Conservation (phyloP, 768 basidiomycete genomes). For the Tulasnella sp. region DNA sequence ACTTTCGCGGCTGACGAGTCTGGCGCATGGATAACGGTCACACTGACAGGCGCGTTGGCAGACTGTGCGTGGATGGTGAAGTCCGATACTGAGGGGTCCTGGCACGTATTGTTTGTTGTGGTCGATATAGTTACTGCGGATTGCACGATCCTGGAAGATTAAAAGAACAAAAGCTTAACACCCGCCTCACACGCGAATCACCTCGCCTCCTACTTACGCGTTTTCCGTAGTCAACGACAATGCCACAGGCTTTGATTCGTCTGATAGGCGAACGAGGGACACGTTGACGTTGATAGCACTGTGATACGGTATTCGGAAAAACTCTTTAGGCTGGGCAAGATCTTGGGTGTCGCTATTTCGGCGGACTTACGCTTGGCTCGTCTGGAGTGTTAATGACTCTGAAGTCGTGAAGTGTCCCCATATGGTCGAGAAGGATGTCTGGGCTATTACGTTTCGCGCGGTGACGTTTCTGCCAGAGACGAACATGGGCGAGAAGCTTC, state of each 20-base stretch:
- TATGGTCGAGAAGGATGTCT: conserved; percentile 8
- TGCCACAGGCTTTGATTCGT: not conserved
- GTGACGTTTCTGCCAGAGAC: conserved; percentile 7
- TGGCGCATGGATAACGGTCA: not conserved
- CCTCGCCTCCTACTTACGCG: not conserved
- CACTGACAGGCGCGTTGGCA: conserved; percentile 1
- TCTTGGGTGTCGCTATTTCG: not conserved
- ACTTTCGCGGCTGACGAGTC: not conserved
- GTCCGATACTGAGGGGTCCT: not conserved
- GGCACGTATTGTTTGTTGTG: not conserved
- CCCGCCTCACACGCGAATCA: not conserved
- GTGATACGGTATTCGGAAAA: not conserved
- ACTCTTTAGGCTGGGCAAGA: not conserved
- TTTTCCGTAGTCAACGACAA: conserved; percentile 10
- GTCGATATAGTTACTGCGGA: not conserved
- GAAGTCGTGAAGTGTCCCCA: conserved; percentile 12
- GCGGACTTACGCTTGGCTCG: conserved; percentile 12
- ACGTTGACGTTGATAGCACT: conserved; percentile 13
- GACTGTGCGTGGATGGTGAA: conserved; percentile 9
- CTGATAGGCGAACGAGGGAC: not conserved
- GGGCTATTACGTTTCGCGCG: conserved; percentile 1
- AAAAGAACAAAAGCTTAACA: not conserved
- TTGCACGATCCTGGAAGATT: conserved; percentile 2
- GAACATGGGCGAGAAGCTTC: conserved; percentile 7
- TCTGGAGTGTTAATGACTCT: conserved; percentile 5